phyloP scores from a whole-genome alignment of 2,329 filamentous ascomycete genomes.

The Fusarium lateritium region DNA sequence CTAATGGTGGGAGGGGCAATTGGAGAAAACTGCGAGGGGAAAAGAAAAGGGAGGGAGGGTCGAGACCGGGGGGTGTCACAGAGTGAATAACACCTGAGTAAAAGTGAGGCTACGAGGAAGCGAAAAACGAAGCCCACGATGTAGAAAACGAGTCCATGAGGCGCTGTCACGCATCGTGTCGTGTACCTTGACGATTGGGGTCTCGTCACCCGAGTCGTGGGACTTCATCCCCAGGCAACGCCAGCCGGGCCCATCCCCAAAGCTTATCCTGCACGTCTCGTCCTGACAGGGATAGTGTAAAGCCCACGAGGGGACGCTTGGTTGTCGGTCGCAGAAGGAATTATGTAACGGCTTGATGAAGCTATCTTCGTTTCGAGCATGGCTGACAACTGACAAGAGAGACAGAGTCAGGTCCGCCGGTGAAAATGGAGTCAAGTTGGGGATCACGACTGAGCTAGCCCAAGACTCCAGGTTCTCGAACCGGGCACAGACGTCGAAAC shows the following conservation, averaged over 20 bases:
- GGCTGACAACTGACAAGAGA: slow-evolving; percentile 1
- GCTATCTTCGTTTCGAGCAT: slow-evolving; percentile 18
- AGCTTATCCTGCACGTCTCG: slow-evolving; percentile 29
- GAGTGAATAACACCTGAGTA: slow-evolving; percentile 10
- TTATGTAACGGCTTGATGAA: slow-evolving; percentile 14
- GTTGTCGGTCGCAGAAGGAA: slow-evolving; percentile 4
- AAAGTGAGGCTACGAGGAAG: background rate
- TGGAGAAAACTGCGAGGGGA: slow-evolving; percentile 29
- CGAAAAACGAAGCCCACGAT: slow-evolving; percentile 33
- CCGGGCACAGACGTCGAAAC: slow-evolving; percentile 33
- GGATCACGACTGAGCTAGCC: slow-evolving; percentile 22
- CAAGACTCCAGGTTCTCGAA: slow-evolving; percentile 36
- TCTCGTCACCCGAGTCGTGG: slow-evolving; percentile 8
- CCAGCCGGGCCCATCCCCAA: slow-evolving; percentile 22
- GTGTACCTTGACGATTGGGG: slow-evolving; percentile 4
- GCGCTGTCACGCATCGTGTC: slow-evolving; percentile 26
- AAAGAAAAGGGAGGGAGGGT: slow-evolving; percentile 17
- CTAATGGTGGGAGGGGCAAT: slow-evolving; percentile 45
- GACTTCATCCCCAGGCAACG: slow-evolving; percentile 28
- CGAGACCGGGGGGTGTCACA: slow-evolving; percentile 29
- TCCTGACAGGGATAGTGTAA: slow-evolving; percentile 27
- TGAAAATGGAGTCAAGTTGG: slow-evolving; percentile 19
- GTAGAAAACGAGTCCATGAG: slow-evolving; percentile 20
- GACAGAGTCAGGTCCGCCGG: slow-evolving; percentile 20
- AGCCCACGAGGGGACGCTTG: background rate